Conservation (phyloP, 2,329 filamentous ascomycete species). For the Colletotrichum spaethianum region DNA sequence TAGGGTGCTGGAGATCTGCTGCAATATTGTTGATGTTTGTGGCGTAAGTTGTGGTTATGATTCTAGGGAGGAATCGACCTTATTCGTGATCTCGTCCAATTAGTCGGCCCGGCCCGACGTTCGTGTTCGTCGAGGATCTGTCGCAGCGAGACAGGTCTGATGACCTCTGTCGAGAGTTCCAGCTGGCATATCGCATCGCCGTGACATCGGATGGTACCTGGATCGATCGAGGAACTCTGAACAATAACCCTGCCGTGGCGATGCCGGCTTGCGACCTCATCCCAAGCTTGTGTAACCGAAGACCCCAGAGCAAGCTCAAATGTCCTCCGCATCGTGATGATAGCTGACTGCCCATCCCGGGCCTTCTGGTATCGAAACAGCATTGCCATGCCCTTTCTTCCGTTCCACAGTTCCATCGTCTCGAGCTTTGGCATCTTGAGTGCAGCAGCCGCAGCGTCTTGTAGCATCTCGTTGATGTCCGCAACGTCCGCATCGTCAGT, state of each 20-base stretch:
- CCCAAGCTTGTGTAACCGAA: constrained; percentile 45
- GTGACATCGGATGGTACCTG: background rate
- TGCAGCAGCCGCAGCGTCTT: constrained; percentile 45
- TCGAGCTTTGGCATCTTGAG: constrained; percentile 49
- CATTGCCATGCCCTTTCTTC: constrained; percentile 45
- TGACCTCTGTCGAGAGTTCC: background rate
- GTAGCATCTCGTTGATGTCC: constrained; percentile 47
- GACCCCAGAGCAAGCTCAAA: constrained; percentile 41
- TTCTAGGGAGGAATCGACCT: background rate
- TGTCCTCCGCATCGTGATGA: constrained; percentile 46
- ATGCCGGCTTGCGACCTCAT: constrained; percentile 40
- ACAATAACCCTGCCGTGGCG: background rate
- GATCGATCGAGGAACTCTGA: background rate
- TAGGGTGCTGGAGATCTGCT: background rate
- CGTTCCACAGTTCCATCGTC: constrained; percentile 53
- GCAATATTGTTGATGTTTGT: background rate
- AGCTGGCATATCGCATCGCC: background rate
- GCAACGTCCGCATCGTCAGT: constrained; percentile 38
- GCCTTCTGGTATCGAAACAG: constrained; percentile 45
- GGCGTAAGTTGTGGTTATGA: background rate
- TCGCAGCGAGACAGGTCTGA: constrained; percentile 17
- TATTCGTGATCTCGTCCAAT: background rate
- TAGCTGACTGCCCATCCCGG: constrained; percentile 41
- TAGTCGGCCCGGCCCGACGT: background rate
- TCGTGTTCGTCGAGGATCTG: constrained; percentile 15